phyloP scores from a whole-genome alignment of 2,329 filamentous ascomycete genomes.

The Zymoseptoria passerinii region DNA sequence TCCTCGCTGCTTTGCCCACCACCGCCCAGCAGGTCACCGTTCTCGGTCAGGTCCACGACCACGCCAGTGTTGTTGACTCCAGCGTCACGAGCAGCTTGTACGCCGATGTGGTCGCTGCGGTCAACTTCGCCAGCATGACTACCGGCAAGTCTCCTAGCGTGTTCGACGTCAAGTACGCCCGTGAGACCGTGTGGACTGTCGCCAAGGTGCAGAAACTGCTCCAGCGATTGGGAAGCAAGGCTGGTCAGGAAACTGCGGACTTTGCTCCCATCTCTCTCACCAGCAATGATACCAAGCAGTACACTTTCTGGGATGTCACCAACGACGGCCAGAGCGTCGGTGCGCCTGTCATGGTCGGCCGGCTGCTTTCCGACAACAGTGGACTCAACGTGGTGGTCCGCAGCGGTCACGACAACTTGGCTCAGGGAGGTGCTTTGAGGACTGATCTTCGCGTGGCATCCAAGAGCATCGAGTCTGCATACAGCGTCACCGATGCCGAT shows the following conservation, averaged over 20 bases:
- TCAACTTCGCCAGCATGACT: conserved; percentile 68
- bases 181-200: conserved; percentile 58
- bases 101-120: conserved; percentile 78
- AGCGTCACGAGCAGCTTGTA: conserved; percentile 79
- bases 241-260: conserved; percentile 29
- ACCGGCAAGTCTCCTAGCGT: conserved; percentile 53
- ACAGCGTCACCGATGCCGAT: conserved; percentile 70
- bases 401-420: conserved; percentile 53
- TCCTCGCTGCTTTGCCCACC: conserved; percentile 70
- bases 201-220: conserved; percentile 43
- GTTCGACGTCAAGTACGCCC: conserved; percentile 82
- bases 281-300: conserved; percentile 58
- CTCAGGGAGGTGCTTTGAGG: conserved; percentile 68
- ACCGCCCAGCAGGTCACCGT: conserved; percentile 71
- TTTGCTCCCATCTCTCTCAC: conserved; percentile 37
- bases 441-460: conserved; percentile 78
- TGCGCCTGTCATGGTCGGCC: conserved; percentile 55
- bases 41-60: conserved; percentile 76
- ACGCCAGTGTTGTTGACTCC: conserved; percentile 63
- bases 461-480: conserved; percentile 77
- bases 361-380: conserved; percentile 53
- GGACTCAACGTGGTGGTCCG: conserved; percentile 53
- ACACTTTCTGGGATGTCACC: conserved; percentile 78
- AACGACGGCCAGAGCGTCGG: conserved; percentile 62
- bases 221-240: conserved; percentile 38